Percentiles rank a stretch among this genome's conserved stretches.
These are phyloP conservation scores for Kitagawia praeruptora DNA, from an alignment of 129 eudicot genomes.

Conservation along the genomic window DNA sequence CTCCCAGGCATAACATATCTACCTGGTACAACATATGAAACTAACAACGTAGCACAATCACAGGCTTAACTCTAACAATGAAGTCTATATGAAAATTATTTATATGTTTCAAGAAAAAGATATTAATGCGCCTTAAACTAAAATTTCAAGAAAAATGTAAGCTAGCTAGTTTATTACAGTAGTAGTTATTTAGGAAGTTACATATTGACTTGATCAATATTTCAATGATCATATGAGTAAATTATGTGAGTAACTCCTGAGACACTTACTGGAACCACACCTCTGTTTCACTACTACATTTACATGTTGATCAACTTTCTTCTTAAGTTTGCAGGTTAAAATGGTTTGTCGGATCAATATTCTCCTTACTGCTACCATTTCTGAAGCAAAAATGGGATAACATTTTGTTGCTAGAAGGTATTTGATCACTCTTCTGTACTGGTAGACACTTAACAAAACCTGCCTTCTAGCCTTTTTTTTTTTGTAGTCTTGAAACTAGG, in stretches of 20 bases:
- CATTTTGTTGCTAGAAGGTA: slow-evolving; percentile 16
- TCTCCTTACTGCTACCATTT: slow-evolving; percentile 10
- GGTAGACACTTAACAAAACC: neutral
- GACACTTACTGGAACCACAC: neutral
- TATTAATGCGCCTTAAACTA: neutral
- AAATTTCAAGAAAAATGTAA: too few species aligned
- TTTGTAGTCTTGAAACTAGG: neutral
- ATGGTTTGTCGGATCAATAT: slow-evolving; percentile 13
- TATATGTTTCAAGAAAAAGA: neutral
- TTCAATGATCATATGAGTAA: neutral
- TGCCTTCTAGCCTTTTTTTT: neutral
- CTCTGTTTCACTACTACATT: neutral
- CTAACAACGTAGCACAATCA: neutral
- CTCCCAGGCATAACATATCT: neutral
- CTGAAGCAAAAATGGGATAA: slow-evolving; percentile 16
- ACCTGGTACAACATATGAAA: neutral
- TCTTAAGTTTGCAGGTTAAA: neutral
- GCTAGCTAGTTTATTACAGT: neutral
- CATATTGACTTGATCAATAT: neutral
- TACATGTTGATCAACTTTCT: neutral
- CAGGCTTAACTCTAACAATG: neutral
- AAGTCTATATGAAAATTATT: neutral
- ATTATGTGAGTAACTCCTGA: neutral
- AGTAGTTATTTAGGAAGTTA: neutral
- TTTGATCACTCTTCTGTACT: neutral